Conservation (phyloP, 2,329 filamentous ascomycete genomes). For the Cytospora paraplurivora region DNA sequence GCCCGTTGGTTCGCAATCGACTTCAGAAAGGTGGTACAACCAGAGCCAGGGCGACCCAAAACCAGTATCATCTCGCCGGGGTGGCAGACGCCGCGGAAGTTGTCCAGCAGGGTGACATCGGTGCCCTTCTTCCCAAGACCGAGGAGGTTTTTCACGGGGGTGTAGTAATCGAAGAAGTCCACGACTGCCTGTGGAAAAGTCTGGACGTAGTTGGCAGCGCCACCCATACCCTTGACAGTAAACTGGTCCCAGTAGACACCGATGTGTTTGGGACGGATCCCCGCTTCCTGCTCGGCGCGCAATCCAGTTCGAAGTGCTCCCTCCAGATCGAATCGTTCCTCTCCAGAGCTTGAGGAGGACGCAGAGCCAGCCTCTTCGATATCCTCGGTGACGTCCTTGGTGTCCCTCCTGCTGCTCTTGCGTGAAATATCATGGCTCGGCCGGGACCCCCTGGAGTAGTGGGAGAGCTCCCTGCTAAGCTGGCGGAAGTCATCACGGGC, state of each 20-base stretch:
- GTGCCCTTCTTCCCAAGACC: constrained; percentile 67
- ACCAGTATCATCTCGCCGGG: constrained; percentile 90
- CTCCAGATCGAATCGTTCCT: constrained; percentile 75
- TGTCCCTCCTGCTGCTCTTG: constrained; percentile 35
- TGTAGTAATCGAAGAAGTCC: constrained; percentile 74
- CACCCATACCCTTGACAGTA: constrained; percentile 75
- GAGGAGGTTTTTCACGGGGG: constrained; percentile 63
- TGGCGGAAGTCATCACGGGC: constrained; percentile 73
- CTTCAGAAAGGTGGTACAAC: constrained; percentile 71
- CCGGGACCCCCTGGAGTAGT: constrained; percentile 56
- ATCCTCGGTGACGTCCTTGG: constrained; percentile 26
- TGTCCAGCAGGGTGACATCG: constrained; percentile 73
- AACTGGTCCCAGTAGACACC: constrained; percentile 78
- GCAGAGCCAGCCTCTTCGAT: constrained; percentile 46
- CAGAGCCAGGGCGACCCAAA: constrained; percentile 73
- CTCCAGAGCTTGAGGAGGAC: constrained; percentile 45
- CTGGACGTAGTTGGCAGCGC: constrained; percentile 69
- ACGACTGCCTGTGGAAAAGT: constrained; percentile 80
- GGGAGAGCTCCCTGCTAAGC: constrained; percentile 63
- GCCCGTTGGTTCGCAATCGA: constrained; percentile 66
- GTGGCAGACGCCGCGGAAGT: constrained; percentile 70
- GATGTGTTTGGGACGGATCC: constrained; percentile 79
- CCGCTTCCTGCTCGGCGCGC: constrained; percentile 71
- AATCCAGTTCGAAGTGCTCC: constrained; percentile 70
- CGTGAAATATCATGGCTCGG: constrained; percentile 29